Conservation (phyloP, 2,329 filamentous ascomycete species). For the Cladosporium halotolerans region DNA sequence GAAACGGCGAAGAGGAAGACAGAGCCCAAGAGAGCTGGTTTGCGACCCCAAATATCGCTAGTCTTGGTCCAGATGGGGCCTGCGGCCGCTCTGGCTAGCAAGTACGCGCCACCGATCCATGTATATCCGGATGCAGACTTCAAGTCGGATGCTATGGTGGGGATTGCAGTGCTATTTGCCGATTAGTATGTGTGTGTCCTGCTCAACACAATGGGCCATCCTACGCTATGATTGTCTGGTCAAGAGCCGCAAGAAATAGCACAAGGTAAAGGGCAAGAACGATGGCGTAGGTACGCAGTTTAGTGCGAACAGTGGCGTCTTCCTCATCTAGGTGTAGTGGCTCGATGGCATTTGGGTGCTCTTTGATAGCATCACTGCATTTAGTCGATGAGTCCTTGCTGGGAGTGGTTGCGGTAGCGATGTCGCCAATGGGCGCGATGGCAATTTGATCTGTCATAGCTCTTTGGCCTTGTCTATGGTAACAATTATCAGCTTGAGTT, state of each 20-base stretch:
- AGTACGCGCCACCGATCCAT: conserved; percentile 71
- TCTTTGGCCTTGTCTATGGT: no score
- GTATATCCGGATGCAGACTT: conserved; percentile 67
- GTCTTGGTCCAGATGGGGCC: conserved; percentile 65
- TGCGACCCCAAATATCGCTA: conserved; percentile 54
- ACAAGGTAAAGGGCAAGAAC: conserved; percentile 24
- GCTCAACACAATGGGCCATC: neutral
- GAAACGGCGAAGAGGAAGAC: conserved; percentile 45
- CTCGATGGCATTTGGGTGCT: neutral
- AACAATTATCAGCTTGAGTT: no score
- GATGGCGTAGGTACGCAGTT: conserved; percentile 14
- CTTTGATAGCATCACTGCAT: no score
- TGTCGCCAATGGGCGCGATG: no score
- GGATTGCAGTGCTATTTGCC: conserved; percentile 48
- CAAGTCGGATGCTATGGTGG: conserved; percentile 59
- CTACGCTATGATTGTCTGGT: conserved; percentile 52
- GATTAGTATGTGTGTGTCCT: neutral
- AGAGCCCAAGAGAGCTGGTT: conserved; percentile 46
- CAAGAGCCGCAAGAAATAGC: conserved; percentile 38
- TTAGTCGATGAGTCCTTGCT: no score
- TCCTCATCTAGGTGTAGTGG: neutral
- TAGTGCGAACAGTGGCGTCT: conserved; percentile 24
- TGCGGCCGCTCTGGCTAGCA: conserved; percentile 61
- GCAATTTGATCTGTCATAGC: no score
- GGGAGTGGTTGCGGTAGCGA: no score